These are phyloP conservation scores for Xanthoconium separans DNA, from an alignment of 1,284 basidiomycete species.

Conservation along the genomic window DNA sequence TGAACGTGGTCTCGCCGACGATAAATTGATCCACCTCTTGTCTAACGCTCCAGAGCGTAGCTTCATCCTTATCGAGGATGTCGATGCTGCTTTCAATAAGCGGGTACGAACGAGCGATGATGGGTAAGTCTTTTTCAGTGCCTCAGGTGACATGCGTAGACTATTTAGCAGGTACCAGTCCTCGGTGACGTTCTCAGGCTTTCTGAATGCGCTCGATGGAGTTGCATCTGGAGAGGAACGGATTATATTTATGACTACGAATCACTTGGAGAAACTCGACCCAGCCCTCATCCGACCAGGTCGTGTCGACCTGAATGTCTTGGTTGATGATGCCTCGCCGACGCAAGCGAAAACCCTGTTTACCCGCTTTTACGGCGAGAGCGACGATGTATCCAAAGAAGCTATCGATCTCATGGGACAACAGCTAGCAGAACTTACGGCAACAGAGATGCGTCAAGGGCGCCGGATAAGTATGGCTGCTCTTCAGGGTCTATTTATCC, in stretches of 20 bases:
- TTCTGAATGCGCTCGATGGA: conserved; percentile 96
- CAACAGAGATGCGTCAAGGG: conserved; percentile 51
- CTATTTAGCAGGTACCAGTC: conserved; percentile 73
- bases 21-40: conserved; percentile 93
- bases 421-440: conserved; percentile 52
- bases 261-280: conserved; percentile 83
- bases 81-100: conserved; percentile 97
- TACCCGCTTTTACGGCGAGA: conserved; percentile 77
- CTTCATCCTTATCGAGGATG: conserved; percentile 93
- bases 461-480: conserved; percentile 87
- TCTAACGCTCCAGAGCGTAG: conserved; percentile 93
- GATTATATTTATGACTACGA: conserved; percentile 99
- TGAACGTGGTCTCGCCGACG: conserved; percentile 94
- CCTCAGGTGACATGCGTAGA: conserved; percentile 11
- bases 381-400: conserved; percentile 30
- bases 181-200: conserved; percentile 95
- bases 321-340: conserved; percentile 87
- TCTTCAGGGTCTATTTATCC: conserved; percentile 90
- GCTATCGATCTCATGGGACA: conserved; percentile 48
- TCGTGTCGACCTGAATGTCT: conserved; percentile 83
- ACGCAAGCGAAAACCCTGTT: conserved; percentile 82
- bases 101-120: conserved; percentile 87
- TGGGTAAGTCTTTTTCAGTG: conserved; percentile 54
- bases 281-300: conserved; percentile 95
- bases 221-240: conserved; percentile 96